phyloP scores from a whole-genome alignment of 768 basidiomycete genomes.

The Tylopilus balloui region DNA sequence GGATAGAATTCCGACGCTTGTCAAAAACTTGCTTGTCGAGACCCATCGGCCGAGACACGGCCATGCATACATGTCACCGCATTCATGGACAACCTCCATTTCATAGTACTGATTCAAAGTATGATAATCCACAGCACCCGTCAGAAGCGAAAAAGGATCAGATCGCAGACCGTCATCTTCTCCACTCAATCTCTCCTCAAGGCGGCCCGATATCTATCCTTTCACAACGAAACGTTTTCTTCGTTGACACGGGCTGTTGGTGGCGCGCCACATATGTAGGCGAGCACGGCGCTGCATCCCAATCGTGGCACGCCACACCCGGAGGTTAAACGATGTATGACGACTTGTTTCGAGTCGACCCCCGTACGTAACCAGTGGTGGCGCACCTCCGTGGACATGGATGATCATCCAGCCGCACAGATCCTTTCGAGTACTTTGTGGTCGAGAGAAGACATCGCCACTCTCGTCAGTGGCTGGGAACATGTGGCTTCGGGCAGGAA shows the following conservation, averaged over 20 bases:
- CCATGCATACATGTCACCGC: too few species aligned
- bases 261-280: conserved; percentile 14
- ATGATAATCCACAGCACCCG: conserved; percentile 7
- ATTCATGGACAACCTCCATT: neutral
- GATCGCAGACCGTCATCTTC: conserved; percentile 9
- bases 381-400: conserved; percentile 17
- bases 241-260: neutral
- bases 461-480: conserved; percentile 13
- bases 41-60: too few species aligned
- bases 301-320: conserved; percentile 8
- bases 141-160: conserved; percentile 3
- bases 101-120: neutral
- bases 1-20: neutral
- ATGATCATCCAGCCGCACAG: neutral
- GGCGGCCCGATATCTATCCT: neutral
- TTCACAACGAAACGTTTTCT: neutral
- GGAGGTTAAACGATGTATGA: neutral
- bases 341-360: conserved; percentile 6
- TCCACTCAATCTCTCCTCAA: neutral
- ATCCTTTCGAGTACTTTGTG: conserved; percentile 9
- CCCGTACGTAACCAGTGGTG: conserved; percentile 20
- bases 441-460: conserved; percentile 11
- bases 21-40: too few species aligned
- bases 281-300: neutral
- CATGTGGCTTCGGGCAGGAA: conserved; percentile 25